Evolutionary conservation across 768 basidiomycete genomes (phyloP), one percentile per base, ranked within the genome.

Genomic region (Tylopilus felleus): DNA sequence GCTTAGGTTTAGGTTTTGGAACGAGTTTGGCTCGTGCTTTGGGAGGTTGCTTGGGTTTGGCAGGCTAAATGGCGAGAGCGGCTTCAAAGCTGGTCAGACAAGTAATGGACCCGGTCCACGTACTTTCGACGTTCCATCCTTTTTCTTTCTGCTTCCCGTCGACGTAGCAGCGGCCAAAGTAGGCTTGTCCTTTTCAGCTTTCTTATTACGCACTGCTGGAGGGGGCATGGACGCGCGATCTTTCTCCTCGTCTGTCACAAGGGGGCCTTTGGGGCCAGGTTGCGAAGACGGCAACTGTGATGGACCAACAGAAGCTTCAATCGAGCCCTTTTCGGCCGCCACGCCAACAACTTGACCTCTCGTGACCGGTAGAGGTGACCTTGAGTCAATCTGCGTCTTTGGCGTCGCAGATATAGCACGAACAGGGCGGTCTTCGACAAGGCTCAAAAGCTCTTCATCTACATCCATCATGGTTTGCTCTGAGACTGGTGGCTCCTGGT

Each of bases 161-260:
- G 42, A 27, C 16, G 52, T 25, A 22, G 48, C 27, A 17, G 48
- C 27, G 8, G 36, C 29, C 23, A 39, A 33, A 16, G 21, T 31
- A 13, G 56, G 35, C 46, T 62, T 68, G 13, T 65, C 65, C 14
- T 65, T 69, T 49, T 63, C 60, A 29, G 35, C 55, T 52, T 73
- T 70, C 52, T 60, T 70, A 42, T 22, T 57, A 40, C 57, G 61
- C 16, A 52, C 53, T 38, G 60, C 53, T 10, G 77, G 82, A 12
- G 83, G 84, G 12, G 83, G 84, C 79, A 84, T 84, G 2, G 85
- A 85, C 2, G 71, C 79, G 21, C 80, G 75, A 40, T 85, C 74
- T 21, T 63, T 65, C 6, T 64, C 64, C 22, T 59, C 63, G 29
- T 60, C 65, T 38, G 43, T 38, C 21, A 33, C 50, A 12, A 53